Base-by-base conservation (phyloP, 140 eudicot genomes). In the Bidens hawaiensis region DNA sequence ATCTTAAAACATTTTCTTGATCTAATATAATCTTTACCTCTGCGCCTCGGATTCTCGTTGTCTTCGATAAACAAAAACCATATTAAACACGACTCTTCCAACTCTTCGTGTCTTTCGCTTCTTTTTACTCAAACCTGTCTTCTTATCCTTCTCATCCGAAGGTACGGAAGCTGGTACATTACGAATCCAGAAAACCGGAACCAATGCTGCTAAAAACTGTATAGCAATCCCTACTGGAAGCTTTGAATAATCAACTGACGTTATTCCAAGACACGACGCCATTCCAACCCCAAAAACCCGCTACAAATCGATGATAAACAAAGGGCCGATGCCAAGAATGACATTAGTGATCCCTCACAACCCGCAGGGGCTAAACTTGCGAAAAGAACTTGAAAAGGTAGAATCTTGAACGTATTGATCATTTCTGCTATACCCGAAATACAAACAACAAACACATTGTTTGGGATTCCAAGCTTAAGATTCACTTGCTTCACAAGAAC, bases 281-380 rank as follows among this genome's bases (percentile, higher is more conserved):
- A 93, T 57, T 28, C 93, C 96, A 46, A 93, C 78, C 99, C 99
- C 42, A 88, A 78, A 67, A 93, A 81, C 42, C 94, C 99, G 26
- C 99, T 77, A 60, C 77, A 51, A 17, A 93, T 85, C 8, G 96
- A 85, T 4, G 96, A 82, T 14, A 93, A 74, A 67, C 94, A 85
- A 76, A 93, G 48, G 6, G 90, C 78, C 16, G 95, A 85, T 0
- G 99, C 96, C 34, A 82, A 70, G 69, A 88, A 85, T 6, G 99
- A 85, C 94, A 90, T 88, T 17, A 93, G 75, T 0, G 99, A 93
- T 9, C 94, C 99, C 71, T 93, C 99, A 18, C 95, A 88, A 0
- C 99, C 99, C 0, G 81, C 34, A 5, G 96, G 95, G 31, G 97
- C 96, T 75, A 93, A 81, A 38, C 83, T 75, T 23, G 95, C 96